Base-by-base conservation (phyloP, 1,139 yeast genomes). In the Yamadazyma songkhlaensis region DNA sequence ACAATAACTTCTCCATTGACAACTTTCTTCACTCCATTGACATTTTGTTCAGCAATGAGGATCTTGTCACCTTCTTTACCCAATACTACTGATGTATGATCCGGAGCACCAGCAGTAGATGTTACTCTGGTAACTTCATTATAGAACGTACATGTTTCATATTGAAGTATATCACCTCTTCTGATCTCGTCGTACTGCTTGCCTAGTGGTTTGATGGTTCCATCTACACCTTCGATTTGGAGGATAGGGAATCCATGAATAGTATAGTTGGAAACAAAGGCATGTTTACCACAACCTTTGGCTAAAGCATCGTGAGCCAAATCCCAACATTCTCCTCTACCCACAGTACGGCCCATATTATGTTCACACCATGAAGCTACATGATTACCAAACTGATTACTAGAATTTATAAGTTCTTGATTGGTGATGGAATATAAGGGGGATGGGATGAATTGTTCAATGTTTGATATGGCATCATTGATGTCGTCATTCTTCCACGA, bases 271-370 rank as follows among this genome's bases (percentile, higher is more conserved):
- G 84, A 73, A 1, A 74, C 71, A 60, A 82, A 71, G 0, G 88
- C 88, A 48, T 73, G 75, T 15, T 75, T 78, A 0, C 82, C 82
- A 47, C 84, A 77, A 0, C 81, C 80, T 41, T 74, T 71, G 35
- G 64, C 60, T 28, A 83, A 62, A 0, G 88, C 87, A 38, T 79
- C 78, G 37, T 72, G 72, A 1, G 88, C 90, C 42, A 84, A 66
- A 30, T 85, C 84, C 90, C 90, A 84, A 58, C 92, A 84, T 52
- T 84, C 90, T 8, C 92, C 92, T 36, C 75, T 60, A 2, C 86
- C 87, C 6, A 84, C 84, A 38, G 67, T 67, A 33, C 67, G 64
- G 2, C 84, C 84, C 33, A 62, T 51, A 31, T 69, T 68, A 29
- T 71, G 71, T 48, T 81, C 84, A 48, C 79, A 67, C 86, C 87